These are phyloP conservation scores for Coemansia sp. DNA, from an alignment of 192 early-diverging fungal genomes.

Conservation along the genomic window DNA sequence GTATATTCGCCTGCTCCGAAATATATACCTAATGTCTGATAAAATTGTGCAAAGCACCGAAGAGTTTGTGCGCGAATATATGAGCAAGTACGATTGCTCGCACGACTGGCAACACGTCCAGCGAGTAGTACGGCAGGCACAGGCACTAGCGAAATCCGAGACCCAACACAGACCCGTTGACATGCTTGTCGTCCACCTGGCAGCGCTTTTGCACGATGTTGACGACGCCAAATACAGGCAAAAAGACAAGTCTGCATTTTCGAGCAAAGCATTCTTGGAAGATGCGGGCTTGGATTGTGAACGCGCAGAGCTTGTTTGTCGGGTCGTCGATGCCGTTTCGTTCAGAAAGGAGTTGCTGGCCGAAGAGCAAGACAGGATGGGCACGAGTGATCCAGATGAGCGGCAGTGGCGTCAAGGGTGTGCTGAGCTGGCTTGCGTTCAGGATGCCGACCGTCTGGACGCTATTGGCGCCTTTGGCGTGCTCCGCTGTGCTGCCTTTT, in stretches of 20 bases:
- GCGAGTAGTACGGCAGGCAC: constrained; percentile 62
- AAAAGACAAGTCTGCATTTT: constrained; percentile 34
- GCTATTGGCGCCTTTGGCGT: constrained; percentile 77
- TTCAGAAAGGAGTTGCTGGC: constrained; percentile 68
- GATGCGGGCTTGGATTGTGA: constrained; percentile 43
- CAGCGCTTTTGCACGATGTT: constrained; percentile 69
- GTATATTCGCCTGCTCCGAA: neutral
- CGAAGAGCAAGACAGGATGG: constrained; percentile 35
- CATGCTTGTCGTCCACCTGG: constrained; percentile 62
- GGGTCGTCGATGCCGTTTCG: constrained; percentile 64
- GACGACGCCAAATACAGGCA: constrained; percentile 69
- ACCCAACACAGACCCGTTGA: constrained; percentile 47
- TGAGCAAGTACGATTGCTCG: constrained; percentile 67
- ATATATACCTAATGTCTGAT: neutral
- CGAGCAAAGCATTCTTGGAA: constrained; percentile 58
- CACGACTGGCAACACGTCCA: constrained; percentile 73
- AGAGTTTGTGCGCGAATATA: constrained; percentile 62
- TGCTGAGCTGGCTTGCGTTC: constrained; percentile 66
- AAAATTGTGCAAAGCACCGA: constrained; percentile 35
- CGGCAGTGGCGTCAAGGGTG: constrained; percentile 59
- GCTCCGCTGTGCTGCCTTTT: constrained; percentile 70
- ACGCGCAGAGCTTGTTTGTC: constrained; percentile 55
- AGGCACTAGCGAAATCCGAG: constrained; percentile 41
- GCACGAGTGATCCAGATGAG: constrained; percentile 27
- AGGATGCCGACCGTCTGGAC: constrained; percentile 74